Percentiles rank a stretch among this genome's conserved stretches.
phyloP scores from a whole-genome alignment of 2,329 filamentous ascomycete species.

The Colletotrichum ledebouriae region DNA sequence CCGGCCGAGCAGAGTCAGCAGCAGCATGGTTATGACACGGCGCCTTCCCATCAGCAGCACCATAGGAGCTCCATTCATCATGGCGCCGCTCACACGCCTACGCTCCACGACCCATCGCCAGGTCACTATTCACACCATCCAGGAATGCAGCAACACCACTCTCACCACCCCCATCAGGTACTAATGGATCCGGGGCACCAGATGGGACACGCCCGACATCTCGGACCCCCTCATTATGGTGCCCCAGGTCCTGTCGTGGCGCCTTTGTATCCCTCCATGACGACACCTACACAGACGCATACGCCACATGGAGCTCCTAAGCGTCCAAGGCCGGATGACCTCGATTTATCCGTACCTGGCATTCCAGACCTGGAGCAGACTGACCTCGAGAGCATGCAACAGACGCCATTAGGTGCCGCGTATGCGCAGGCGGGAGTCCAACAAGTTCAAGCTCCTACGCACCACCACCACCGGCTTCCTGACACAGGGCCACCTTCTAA shows the following conservation, averaged over 20 bases:
- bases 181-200: conserved; percentile 67
- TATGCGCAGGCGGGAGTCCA: conserved; percentile 63
- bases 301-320: conserved; percentile 56
- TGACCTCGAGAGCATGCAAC: conserved; percentile 69
- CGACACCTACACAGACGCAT: conserved; percentile 55
- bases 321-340: conserved; percentile 69
- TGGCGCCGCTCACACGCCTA: conserved; percentile 55
- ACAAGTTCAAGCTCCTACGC: conserved; percentile 67
- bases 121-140: conserved; percentile 58
- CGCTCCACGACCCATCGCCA: conserved; percentile 60
- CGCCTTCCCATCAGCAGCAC: conserved; percentile 53
- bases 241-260: conserved; percentile 62
- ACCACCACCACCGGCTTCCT: conserved; percentile 86
- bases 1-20: conserved; percentile 74
- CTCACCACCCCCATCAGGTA: conserved; percentile 66
- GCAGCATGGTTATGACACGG: conserved; percentile 71
- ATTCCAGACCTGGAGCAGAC: conserved; percentile 67
- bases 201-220: conserved; percentile 64
- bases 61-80: conserved; percentile 66
- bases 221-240: conserved; percentile 68
- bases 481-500: conserved; percentile 79
- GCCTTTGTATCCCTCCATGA: conserved; percentile 65
- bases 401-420: conserved; percentile 64
- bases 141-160: conserved; percentile 58
- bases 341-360: conserved; percentile 67